Conservation (phyloP, 805 yeast genomes). For the Lipomyces yamanashiensis region DNA sequence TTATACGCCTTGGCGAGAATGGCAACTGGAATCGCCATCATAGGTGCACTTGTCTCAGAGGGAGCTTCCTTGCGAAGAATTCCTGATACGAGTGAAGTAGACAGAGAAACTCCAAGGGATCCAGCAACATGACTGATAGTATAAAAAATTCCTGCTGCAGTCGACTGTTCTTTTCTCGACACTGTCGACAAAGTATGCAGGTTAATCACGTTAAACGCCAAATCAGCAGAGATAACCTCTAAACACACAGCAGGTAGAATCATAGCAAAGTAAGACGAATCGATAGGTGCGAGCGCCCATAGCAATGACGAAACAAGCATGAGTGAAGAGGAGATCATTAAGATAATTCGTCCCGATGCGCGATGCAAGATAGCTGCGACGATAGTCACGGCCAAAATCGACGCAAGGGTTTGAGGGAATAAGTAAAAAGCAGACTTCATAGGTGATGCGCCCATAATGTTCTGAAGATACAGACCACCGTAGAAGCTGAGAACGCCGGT, state of each 20-base stretch:
- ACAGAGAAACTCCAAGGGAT: conserved; percentile 51
- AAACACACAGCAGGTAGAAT: conserved; percentile 53
- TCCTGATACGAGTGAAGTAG: conserved; percentile 49
- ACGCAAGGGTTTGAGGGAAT: conserved; percentile 52
- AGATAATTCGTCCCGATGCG: conserved; percentile 50
- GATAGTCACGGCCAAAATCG: conserved; percentile 49
- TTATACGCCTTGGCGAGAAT: conserved; percentile 24
- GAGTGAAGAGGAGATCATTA: conserved; percentile 47
- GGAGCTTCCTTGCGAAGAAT: conserved; percentile 25
- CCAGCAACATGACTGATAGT: conserved; percentile 51
- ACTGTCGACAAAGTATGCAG: conserved; percentile 52
- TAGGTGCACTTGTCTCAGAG: not conserved
- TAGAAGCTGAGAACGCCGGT: conserved; percentile 50
- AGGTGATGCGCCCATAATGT: conserved; percentile 47
- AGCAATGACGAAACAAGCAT: conserved; percentile 48
- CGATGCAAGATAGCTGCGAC: conserved; percentile 55
- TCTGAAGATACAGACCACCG: conserved; percentile 52
- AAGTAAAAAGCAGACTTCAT: conserved; percentile 53
- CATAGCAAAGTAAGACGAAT: conserved; percentile 51
- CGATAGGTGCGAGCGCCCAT: conserved; percentile 50
- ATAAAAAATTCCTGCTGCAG: conserved; percentile 57
- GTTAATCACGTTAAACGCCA: conserved; percentile 53
- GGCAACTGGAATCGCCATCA: not conserved
- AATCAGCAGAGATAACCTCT: conserved; percentile 54
- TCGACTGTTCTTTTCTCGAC: conserved; percentile 47